These are phyloP conservation scores for Copromyces sp. DNA, from an alignment of 495 filamentous ascomycete genomes.

Conservation along the genomic window DNA sequence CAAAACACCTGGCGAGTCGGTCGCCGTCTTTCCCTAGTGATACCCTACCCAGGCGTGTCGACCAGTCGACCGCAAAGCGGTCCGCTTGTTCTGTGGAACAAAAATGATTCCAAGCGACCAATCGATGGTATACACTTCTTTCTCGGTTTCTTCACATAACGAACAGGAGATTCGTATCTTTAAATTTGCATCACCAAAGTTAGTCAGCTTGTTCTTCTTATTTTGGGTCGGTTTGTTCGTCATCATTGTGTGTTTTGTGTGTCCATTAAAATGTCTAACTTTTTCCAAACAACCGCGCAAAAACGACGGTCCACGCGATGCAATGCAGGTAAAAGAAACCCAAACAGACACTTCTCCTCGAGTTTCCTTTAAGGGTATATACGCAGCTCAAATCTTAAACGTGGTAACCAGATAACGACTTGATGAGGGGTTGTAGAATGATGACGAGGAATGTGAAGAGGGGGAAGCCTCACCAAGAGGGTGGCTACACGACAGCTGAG, in stretches of 20 bases:
- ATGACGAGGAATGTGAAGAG: conserved; percentile 1
- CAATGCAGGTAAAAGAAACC: background rate
- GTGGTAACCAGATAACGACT: conserved; percentile 16
- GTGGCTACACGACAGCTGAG: conserved; percentile 93
- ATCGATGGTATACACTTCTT: background rate
- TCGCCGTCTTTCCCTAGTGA: background rate
- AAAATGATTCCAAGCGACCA: background rate
- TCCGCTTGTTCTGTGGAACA: background rate
- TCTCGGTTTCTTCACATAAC: conserved; percentile 31
- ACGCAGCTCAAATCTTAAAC: conserved; percentile 14
- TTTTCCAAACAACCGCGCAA: background rate
- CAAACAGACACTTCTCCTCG: background rate
- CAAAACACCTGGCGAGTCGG: background rate
- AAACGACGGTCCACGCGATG: background rate
- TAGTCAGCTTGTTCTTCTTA: conserved; percentile 11
- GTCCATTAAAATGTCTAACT: background rate
- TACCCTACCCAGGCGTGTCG: background rate
- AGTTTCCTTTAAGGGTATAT: background rate
- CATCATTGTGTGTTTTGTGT: background rate
- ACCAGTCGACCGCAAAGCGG: background rate
- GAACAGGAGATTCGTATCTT: conserved; percentile 43
- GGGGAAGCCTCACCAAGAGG: conserved; percentile 58
- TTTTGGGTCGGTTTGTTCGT: background rate
- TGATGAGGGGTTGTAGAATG: background rate
- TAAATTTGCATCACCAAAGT: background rate